A percentile compares a stretch with the other conserved stretches of the same genome.
phyloP scores from a whole-genome alignment of 192 early-diverging fungal genomes.

The Coemansia furcata region DNA sequence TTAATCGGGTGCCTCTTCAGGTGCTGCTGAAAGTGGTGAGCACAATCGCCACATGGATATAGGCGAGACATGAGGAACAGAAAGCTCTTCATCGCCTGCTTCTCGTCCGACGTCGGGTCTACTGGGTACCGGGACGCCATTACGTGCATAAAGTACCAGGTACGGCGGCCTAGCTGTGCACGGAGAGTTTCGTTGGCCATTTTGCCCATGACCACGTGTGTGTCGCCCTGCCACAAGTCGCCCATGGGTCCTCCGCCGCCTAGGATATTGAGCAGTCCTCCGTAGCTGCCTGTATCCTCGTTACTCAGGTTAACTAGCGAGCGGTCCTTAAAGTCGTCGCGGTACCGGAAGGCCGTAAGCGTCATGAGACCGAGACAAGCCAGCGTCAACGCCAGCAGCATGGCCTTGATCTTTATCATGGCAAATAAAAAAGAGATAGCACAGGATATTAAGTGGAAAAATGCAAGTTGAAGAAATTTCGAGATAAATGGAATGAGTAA shows the following conservation, averaged over 20 bases:
- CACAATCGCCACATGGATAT: conserved; percentile 98
- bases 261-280: conserved; percentile 31
- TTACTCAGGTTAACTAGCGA: conserved; percentile 30
- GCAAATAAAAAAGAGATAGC: not conserved
- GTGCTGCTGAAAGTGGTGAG: conserved; percentile 79
- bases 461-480: conserved; percentile 1
- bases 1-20: conserved; percentile 77
- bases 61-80: conserved; percentile 79
- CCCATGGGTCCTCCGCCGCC: conserved; percentile 12
- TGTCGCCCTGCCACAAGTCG: conserved; percentile 40
- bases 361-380: conserved; percentile 22
- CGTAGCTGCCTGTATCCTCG: conserved; percentile 3
- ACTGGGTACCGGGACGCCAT: conserved; percentile 87
- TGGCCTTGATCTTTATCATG: conserved; percentile 34
- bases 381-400: conserved; percentile 19
- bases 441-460: not conserved
- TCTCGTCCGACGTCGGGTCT: conserved; percentile 73
- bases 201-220: conserved; percentile 63
- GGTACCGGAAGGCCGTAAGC: conserved; percentile 32
- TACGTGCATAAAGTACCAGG: conserved; percentile 92
- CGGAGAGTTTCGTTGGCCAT: conserved; percentile 71
- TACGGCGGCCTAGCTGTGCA: conserved; percentile 82
- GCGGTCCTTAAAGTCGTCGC: conserved; percentile 41
- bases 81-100: conserved; percentile 73
- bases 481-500: not conserved